phyloP scores from a whole-genome alignment of 148 eudicot genomes.

The Oxyria digyna region DNA sequence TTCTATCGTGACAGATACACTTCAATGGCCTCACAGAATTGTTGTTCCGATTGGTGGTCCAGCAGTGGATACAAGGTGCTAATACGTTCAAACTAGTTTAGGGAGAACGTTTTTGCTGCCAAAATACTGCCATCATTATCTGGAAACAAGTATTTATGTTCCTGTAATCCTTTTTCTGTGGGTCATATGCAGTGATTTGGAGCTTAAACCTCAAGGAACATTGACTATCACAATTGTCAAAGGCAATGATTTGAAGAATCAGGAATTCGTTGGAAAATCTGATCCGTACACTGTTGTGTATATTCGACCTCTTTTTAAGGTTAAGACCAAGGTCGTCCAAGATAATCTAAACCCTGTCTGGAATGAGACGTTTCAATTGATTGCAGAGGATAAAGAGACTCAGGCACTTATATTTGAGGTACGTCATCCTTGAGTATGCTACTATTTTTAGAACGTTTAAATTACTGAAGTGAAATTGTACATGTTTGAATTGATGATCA shows the following conservation, averaged over 20 bases:
- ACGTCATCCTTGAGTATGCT: background rate
- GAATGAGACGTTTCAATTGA: conserved; percentile 76
- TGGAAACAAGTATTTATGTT: background rate
- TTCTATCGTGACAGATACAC: conserved; percentile 73
- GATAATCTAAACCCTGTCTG: conserved; percentile 89
- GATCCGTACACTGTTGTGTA: conserved; percentile 72
- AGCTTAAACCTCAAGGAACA: conserved; percentile 94
- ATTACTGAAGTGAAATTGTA: background rate
- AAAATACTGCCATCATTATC: background rate
- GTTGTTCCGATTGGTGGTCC: conserved; percentile 94
- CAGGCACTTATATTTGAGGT: conserved; percentile 81
- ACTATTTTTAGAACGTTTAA: background rate
- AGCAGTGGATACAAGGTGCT: conserved; percentile 63
- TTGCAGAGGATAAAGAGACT: conserved; percentile 95
- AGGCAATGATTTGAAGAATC: conserved; percentile 85
- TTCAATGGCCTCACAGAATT: conserved; percentile 97
- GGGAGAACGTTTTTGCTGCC: background rate
- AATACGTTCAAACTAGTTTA: background rate
- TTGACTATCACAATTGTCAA: conserved; percentile 63
- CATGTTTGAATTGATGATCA: background rate
- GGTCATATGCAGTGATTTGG: conserved; percentile 65
- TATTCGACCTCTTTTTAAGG: conserved; percentile 75
- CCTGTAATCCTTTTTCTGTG: conserved; percentile 1
- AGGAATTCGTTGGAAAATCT: conserved; percentile 89
- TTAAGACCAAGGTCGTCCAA: conserved; percentile 67